Percentiles rank a stretch among this genome's conserved stretches.
phyloP scores from a whole-genome alignment of 2,329 filamentous ascomycete genomes.

The Cercospora canescens region DNA sequence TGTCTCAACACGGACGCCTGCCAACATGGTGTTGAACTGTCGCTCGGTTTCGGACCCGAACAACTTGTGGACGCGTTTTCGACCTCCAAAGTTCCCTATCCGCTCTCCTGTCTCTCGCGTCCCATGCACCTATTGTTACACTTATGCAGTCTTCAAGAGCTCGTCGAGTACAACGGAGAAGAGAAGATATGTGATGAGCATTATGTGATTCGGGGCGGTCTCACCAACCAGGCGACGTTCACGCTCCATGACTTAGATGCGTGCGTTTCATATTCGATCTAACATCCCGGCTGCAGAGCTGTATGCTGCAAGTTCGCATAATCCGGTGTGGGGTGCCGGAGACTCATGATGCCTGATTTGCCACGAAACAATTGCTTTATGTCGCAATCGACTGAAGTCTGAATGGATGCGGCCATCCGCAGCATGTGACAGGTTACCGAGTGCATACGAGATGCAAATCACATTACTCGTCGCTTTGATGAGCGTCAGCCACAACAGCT shows the following conservation, averaged over 20 bases:
- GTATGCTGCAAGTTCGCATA: background rate
- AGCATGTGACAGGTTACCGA: background rate
- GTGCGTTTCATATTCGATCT: background rate
- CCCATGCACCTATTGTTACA: background rate
- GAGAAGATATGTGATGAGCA: background rate
- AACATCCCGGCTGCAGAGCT: background rate
- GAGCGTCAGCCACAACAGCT: background rate
- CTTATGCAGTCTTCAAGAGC: background rate
- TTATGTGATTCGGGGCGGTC: background rate
- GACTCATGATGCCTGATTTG: background rate
- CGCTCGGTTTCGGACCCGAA: background rate
- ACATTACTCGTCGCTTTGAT: background rate
- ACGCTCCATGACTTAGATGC: background rate
- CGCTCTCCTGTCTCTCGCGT: no score
- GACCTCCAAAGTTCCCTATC: background rate
- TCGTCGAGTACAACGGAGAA: background rate
- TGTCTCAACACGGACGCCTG: no score
- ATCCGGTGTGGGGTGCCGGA: background rate
- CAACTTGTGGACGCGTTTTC: background rate
- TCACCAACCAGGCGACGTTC: background rate
- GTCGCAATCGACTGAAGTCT: background rate
- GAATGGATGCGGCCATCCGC: background rate
- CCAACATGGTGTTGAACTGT: no score
- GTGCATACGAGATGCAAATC: background rate
- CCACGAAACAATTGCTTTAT: background rate